Conservation (phyloP, 352 stramenopile species). For the Saprolegnia parasitica region DNA sequence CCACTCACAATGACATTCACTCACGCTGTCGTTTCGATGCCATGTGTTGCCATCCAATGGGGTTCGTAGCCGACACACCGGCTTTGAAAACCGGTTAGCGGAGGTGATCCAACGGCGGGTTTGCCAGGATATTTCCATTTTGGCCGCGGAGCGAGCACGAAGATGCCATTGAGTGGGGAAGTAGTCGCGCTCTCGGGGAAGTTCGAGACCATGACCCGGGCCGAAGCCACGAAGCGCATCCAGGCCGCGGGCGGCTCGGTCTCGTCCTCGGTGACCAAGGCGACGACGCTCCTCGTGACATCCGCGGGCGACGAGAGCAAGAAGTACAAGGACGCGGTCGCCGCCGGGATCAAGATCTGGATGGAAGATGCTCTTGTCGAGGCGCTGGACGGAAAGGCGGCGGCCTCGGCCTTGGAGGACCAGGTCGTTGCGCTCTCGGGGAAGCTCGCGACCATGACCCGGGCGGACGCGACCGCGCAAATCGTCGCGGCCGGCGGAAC, state of each 20-base stretch:
- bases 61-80: too few relatives aligned
- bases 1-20: neutral
- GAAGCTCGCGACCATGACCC: slow-evolving; percentile 8
- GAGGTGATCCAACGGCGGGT: too few relatives aligned
- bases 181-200: slow-evolving; percentile 22
- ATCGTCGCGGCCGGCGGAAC: neutral
- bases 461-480: slow-evolving; percentile 3
- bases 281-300: slow-evolving; percentile 16
- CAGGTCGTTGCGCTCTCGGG: slow-evolving; percentile 14
- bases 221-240: slow-evolving; percentile 2
- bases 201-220: neutral
- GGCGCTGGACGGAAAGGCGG: neutral
- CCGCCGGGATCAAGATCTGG: neutral
- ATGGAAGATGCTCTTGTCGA: neutral
- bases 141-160: neutral
- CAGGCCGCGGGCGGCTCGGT: slow-evolving; percentile 3
- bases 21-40: neutral
- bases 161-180: neutral
- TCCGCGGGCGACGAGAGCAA: slow-evolving; percentile 1
- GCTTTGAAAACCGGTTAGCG: too few relatives aligned
- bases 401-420: neutral
- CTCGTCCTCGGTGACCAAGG: slow-evolving; percentile 13
- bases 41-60: neutral
- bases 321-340: slow-evolving; percentile 6
- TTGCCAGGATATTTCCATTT: neutral